These are phyloP conservation scores for Brasilioporus rufonigricans DNA, from an alignment of 768 basidiomycete genomes.

Conservation along the genomic window DNA sequence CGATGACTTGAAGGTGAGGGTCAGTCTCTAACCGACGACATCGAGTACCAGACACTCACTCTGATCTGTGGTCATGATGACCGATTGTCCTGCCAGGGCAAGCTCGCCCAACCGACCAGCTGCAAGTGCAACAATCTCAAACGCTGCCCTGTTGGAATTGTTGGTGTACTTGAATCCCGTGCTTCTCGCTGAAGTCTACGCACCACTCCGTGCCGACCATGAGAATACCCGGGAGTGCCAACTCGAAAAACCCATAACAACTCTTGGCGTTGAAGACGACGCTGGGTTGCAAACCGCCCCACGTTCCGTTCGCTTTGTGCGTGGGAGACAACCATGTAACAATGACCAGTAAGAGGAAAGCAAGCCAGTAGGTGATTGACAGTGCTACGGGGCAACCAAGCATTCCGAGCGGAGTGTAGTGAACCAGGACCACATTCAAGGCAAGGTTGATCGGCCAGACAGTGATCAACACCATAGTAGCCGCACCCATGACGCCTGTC, in stretches of 20 bases:
- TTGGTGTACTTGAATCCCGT: not conserved
- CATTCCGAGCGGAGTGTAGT: slow-evolving; percentile 59
- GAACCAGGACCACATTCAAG: slow-evolving; percentile 60
- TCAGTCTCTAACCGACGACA: not conserved
- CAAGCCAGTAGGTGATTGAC: slow-evolving; percentile 68
- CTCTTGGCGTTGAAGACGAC: slow-evolving; percentile 46
- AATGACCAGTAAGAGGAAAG: slow-evolving; percentile 53
- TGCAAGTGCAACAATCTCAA: slow-evolving; percentile 78
- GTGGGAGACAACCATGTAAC: slow-evolving; percentile 48
- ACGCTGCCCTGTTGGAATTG: slow-evolving; percentile 57
- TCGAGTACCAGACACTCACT: slow-evolving; percentile 36
- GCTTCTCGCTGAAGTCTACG: slow-evolving; percentile 7
- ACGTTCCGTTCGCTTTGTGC: slow-evolving; percentile 57
- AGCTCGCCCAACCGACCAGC: slow-evolving; percentile 69
- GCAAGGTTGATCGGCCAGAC: slow-evolving; percentile 65
- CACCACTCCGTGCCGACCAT: slow-evolving; percentile 85
- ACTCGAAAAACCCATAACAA: slow-evolving; percentile 56
- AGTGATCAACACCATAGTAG: slow-evolving; percentile 60
- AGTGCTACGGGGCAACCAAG: slow-evolving; percentile 67
- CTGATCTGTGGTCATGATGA: slow-evolving; percentile 81
- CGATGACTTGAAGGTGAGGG: slow-evolving; percentile 47
- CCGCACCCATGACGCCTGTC: slow-evolving; percentile 71
- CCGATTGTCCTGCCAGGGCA: slow-evolving; percentile 70
- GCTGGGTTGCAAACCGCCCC: slow-evolving; percentile 55
- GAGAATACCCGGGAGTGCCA: slow-evolving; percentile 74